Evolutionary conservation across 1,284 basidiomycete species (phyloP).

Genomic region (Ceratobasidium sp.): DNA sequence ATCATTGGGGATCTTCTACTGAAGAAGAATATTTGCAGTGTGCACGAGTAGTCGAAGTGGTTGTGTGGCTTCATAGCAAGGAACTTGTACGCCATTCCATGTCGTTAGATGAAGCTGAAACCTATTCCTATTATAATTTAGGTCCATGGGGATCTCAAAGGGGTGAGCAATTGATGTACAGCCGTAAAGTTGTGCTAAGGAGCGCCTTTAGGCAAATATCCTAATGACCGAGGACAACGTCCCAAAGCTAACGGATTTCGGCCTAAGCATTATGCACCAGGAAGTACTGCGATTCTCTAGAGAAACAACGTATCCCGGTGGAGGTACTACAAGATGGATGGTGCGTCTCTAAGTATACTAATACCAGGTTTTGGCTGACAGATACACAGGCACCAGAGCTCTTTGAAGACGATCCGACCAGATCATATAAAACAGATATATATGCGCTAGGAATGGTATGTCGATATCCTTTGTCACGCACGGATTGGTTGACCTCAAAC

Average conservation of each 20-base stretch:
- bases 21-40: neutral
- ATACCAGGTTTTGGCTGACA: neutral
- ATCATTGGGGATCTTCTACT: too few species aligned
- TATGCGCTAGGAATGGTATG: constrained; percentile 20
- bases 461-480: too few species aligned
- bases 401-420: neutral
- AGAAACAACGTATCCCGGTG: neutral
- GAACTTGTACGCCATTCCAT: neutral
- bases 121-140: neutral
- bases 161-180: neutral
- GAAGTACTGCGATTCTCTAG: neutral
- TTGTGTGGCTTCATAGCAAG: constrained; percentile 1
- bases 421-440: neutral
- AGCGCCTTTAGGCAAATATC: neutral
- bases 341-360: neutral
- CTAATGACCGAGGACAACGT: neutral
- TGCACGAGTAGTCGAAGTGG: neutral
- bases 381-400: neutral
- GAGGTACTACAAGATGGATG: constrained; percentile 15
- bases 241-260: constrained; percentile 21
- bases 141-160: constrained; percentile 14
- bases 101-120: neutral
- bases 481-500: too few species aligned
- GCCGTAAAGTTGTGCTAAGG: neutral
- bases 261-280: neutral